Percentiles rank a stretch among this genome's conserved stretches.
phyloP scores from a whole-genome alignment of 140 eudicot genomes.

The Erigeron philadelphicus region DNA sequence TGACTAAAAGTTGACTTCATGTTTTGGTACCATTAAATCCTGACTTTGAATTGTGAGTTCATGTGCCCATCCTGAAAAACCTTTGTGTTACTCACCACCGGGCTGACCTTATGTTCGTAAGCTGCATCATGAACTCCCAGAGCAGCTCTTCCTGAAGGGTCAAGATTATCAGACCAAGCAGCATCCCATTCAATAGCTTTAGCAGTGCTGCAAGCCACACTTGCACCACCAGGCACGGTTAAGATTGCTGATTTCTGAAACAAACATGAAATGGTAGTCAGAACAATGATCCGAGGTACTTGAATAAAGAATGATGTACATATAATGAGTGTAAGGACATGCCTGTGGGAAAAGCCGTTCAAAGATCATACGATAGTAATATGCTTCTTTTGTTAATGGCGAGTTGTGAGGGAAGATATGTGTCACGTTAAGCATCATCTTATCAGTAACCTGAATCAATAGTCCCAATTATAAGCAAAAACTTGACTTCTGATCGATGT shows the following conservation, averaged over 20 bases:
- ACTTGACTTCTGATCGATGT: too few species aligned
- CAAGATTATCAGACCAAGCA: conserved; percentile 52
- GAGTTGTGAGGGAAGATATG: conserved; percentile 79
- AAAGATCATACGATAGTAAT: conserved; percentile 78
- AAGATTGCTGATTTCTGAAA: conserved; percentile 48
- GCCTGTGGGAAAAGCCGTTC: conserved; percentile 96
- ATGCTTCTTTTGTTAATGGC: conserved; percentile 84
- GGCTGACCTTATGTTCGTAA: conserved; percentile 20
- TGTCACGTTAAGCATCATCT: conserved; percentile 78
- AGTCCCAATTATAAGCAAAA: too few species aligned
- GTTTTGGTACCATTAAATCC: conserved; percentile 10
- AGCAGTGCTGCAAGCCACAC: conserved; percentile 59
- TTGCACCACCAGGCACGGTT: conserved; percentile 61
- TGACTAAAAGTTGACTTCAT: conserved; percentile 12
- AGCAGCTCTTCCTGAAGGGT: conserved; percentile 65
- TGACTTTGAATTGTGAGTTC: conserved; percentile 42
- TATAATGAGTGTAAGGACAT: not conserved
- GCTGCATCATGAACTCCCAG: conserved; percentile 55
- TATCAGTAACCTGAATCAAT: conserved; percentile 54
- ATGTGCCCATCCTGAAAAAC: conserved; percentile 28
- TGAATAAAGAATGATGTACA: not conserved
- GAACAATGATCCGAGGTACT: conserved; percentile 4
- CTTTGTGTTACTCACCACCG: conserved; percentile 14
- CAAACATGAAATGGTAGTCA: not conserved
- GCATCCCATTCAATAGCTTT: conserved; percentile 57